A percentile compares a stretch with the other conserved stretches of the same genome.
These are phyloP conservation scores for Ramaria sp. DNA, from an alignment of 768 basidiomycete genomes.

Conservation along the genomic window DNA sequence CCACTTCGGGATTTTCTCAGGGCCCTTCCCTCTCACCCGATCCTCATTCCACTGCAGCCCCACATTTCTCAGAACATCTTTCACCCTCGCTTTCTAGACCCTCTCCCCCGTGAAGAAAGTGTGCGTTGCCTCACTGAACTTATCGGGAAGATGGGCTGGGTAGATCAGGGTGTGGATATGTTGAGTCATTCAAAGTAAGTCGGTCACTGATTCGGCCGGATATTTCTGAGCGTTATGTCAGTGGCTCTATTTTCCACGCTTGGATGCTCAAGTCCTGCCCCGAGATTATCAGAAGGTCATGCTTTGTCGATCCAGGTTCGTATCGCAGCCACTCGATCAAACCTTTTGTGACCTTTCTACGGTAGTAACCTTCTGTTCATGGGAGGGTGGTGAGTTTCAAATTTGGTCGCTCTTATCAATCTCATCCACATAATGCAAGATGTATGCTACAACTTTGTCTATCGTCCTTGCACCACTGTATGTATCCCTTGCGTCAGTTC, in stretches of 20 bases:
- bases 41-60: conserved; percentile 73
- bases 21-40: conserved; percentile 51
- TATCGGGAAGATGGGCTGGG: conserved; percentile 58
- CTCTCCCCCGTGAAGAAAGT: conserved; percentile 54
- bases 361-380: conserved; percentile 70
- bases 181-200: conserved; percentile 84
- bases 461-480: conserved; percentile 56
- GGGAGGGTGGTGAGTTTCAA: conserved; percentile 72
- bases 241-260: conserved; percentile 75
- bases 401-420: not conserved
- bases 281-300: conserved; percentile 58
- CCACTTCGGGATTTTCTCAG: conserved; percentile 49
- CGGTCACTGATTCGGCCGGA: not conserved
- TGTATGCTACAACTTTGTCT: conserved; percentile 87
- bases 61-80: conserved; percentile 83
- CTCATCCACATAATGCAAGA: conserved; percentile 30
- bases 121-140: conserved; percentile 45
- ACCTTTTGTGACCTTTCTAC: not conserved
- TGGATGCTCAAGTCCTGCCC: conserved; percentile 83
- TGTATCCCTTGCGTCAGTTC: conserved; percentile 3
- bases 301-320: conserved; percentile 72
- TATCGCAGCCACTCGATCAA: not conserved
- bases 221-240: conserved; percentile 17
- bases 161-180: conserved; percentile 53
- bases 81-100: conserved; percentile 59